These are phyloP conservation scores for Rhododendron vialii DNA, from an alignment of 148 eudicot genomes.

Conservation along the genomic window DNA sequence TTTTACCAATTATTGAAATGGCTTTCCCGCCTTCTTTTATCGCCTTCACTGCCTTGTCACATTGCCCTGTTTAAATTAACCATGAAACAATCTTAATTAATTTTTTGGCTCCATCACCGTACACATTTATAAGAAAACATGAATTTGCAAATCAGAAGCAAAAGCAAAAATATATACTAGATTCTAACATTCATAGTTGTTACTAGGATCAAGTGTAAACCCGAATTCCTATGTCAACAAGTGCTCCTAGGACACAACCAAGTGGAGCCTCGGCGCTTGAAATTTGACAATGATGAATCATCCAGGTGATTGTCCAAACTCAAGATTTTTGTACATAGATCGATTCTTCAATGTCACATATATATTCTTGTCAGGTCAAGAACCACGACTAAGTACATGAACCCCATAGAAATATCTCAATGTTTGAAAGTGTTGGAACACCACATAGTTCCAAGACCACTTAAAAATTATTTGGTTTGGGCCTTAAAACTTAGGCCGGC, in stretches of 20 bases:
- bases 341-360: neutral
- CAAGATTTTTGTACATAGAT: too few relatives aligned
- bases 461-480: neutral
- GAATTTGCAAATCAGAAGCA: neutral
- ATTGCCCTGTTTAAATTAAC: constrained; percentile 46
- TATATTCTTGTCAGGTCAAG: too few relatives aligned
- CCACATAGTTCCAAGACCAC: neutral
- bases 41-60: constrained; percentile 69
- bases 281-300: too few relatives aligned
- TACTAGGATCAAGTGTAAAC: too few relatives aligned
- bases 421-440: neutral
- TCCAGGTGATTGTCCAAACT: too few relatives aligned
- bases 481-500: neutral
- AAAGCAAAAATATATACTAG: too few relatives aligned
- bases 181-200: too few relatives aligned
- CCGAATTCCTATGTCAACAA: neutral
- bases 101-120: neutral
- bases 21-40: constrained; percentile 92
- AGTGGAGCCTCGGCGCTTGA: neutral
- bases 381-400: too few relatives aligned
- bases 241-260: neutral
- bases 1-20: constrained; percentile 70
- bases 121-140: neutral
- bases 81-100: neutral
- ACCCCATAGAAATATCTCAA: too few relatives aligned